Base-by-base conservation (phyloP, 2,329 filamentous ascomycete species). In the Verticillium klebahnii region DNA sequence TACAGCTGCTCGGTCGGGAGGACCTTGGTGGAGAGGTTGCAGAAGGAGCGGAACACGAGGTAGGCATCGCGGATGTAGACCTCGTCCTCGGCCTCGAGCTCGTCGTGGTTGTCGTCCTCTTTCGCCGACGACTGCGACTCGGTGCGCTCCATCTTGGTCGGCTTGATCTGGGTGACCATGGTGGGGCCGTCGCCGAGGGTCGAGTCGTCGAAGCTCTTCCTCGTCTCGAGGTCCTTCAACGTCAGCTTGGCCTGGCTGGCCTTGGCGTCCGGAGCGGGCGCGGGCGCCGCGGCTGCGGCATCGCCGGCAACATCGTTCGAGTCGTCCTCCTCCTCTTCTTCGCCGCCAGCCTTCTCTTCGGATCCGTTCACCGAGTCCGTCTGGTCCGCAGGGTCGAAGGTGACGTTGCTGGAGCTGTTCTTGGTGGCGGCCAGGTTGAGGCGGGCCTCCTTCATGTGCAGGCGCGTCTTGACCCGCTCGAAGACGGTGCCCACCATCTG, bases 401-500 rank as follows among this genome's bases (percentile, higher is more conserved):
- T 81, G 63, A 76, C 73, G 64, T 82, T 82, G 73, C 82, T 86
- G 23, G 79, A 79, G 71, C 79, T 80, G 59, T 80, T 77, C 68
- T 81, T 84, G 32, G 85, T 74, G 65, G 80, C 83, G 23, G 77
- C 73, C 11, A 86, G 73, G 67, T 84, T 86, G 61, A 90, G 69
- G 23, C 92, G 86, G 39, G 90, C 83, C 72, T 97, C 93, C 75
- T 97, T 97, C 80, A 93, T 87, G 62, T 93, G 89, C 64, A 99
- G 79, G 60, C 95, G 85, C 1, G 86, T 85, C 78, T 95, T 96
- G 66, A 99, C 94, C 64, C 95, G 83, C 75, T 99, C 95, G 70
- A 99, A 99, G 3, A 99, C 95, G 1, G 94, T 98, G 67, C 94
- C 93, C 45, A 98, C 92, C 95, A 99, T 99, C 77, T 99, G 95